Base-by-base conservation (phyloP, 73 alveolate species). In the Stentor roeselii region DNA sequence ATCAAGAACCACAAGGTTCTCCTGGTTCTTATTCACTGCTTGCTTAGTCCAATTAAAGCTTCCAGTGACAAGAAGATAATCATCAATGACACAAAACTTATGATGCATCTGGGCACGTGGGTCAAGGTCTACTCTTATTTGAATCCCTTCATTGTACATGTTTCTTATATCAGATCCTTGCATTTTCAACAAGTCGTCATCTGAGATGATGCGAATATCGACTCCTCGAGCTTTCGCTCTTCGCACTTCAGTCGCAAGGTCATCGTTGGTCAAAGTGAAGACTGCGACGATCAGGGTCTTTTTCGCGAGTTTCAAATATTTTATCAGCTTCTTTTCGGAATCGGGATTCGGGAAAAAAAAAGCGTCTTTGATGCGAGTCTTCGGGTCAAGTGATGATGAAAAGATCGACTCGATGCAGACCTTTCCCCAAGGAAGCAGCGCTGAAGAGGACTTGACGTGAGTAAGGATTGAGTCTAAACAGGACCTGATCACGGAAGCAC, bases 91-190 rank as follows among this genome's bases (percentile, higher is more conserved):
- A 37, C 88, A 98, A 88, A 93, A 96, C 86, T 96, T 96, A 86
- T 96, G 88, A 85, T 96, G 99, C 99, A 96, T 96, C 91, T 96
- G 98, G 86, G 74, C 94, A 86, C 75, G 89, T 2, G 91, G 94
- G 84, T 87, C 89, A 85, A 86, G 76, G 87, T 96, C 99, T 27
- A 95, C 93, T 89, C 97, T 93, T 39, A 90, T 86, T 37, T 94
- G 96, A 42, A 93, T 85, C 3, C 98, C 99, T 34, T 84, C 80
- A 11, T 89, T 84, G 59, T 95, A 96, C 75, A 96, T 88, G 88
- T 86, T 90, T 82, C 88, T 86, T 34, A 96, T 82, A 86, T 96
- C 99, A 59, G 93, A 82, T 27, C 98, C 99, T 67, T 30, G 59
- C 82, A 91, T 84, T 75, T 92, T 90, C 83, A 90, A 84, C 83